Evolutionary conservation across 2,329 filamentous ascomycete species (phyloP).

Genomic region (Fusarium verrucosum): DNA sequence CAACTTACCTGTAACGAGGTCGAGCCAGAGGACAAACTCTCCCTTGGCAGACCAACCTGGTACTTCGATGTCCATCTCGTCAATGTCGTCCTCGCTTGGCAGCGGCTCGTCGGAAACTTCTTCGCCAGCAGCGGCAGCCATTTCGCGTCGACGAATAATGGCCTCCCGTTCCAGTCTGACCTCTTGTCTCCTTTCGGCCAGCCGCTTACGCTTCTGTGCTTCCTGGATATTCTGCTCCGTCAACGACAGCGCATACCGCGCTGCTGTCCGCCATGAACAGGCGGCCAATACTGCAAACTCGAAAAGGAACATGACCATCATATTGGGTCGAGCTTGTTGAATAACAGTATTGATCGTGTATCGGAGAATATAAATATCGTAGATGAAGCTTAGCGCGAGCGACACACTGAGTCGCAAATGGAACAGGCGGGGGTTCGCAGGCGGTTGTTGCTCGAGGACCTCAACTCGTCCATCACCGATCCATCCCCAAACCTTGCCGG

Average conservation of each 20-base stretch:
- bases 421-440: conserved; percentile 86
- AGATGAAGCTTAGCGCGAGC: conserved; percentile 78
- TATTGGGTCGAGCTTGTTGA: conserved; percentile 87
- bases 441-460: conserved; percentile 92
- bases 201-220: conserved; percentile 74
- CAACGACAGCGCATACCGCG: conserved; percentile 81
- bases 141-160: conserved; percentile 60
- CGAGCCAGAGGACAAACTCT: conserved; percentile 88
- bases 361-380: conserved; percentile 80
- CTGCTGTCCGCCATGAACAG: conserved; percentile 79
- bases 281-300: conserved; percentile 91
- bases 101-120: conserved; percentile 66
- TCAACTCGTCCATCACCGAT: conserved; percentile 96
- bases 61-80: conserved; percentile 94
- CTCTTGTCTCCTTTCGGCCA: conserved; percentile 74
- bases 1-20: conserved; percentile 77
- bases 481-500: conserved; percentile 98
- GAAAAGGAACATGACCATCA: conserved; percentile 99
- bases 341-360: conserved; percentile 87
- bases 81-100: conserved; percentile 77
- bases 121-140: conserved; percentile 62
- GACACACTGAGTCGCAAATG: conserved; percentile 84
- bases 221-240: conserved; percentile 79
- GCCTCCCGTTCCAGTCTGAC: conserved; percentile 67
- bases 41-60: conserved; percentile 97